Evolutionary conservation across 257 asterid species (phyloP).

Genomic region (Capsicum chinense): DNA sequence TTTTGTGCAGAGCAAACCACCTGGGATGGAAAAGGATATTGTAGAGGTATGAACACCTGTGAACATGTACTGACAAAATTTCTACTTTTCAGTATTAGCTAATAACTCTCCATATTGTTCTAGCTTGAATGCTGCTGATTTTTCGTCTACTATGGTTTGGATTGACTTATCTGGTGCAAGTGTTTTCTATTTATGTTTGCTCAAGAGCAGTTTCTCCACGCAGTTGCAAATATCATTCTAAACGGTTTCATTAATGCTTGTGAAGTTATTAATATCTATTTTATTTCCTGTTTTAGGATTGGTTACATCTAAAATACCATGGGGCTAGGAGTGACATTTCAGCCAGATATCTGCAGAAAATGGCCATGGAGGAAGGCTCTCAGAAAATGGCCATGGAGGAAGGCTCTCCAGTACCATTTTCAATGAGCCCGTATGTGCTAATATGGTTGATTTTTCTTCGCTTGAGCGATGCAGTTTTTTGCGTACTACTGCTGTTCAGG

Average conservation of each 20-base stretch:
- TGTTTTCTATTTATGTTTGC: not conserved
- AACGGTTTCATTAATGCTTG: slow-evolving; percentile 10
- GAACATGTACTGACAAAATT: slow-evolving; percentile 17
- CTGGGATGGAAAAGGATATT: slow-evolving; percentile 43
- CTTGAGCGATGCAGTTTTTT: not conserved
- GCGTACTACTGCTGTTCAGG: not conserved
- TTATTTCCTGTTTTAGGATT: slow-evolving; percentile 46
- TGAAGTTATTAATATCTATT: slow-evolving; percentile 8
- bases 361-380: too few species aligned
- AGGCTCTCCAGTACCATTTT: slow-evolving; percentile 56
- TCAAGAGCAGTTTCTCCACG: slow-evolving; percentile 18
- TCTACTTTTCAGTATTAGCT: slow-evolving; percentile 10
- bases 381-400: slow-evolving; percentile 54
- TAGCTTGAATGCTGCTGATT: not conserved
- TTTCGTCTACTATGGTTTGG: not conserved
- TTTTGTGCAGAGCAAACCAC: slow-evolving; percentile 48
- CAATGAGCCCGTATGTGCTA: slow-evolving; percentile 69
- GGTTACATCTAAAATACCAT: slow-evolving; percentile 80
- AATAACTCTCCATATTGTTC: slow-evolving; percentile 1
- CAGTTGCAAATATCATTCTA: slow-evolving; percentile 5
- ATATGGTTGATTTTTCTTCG: slow-evolving; percentile 14
- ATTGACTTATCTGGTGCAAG: not conserved
- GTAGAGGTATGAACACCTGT: slow-evolving; percentile 50
- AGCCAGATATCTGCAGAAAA: slow-evolving; percentile 49
- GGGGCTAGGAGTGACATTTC: slow-evolving; percentile 60